Evolutionary conservation across 495 filamentous ascomycete genomes (phyloP).

Genomic region (Aspergillus nanangensis): DNA sequence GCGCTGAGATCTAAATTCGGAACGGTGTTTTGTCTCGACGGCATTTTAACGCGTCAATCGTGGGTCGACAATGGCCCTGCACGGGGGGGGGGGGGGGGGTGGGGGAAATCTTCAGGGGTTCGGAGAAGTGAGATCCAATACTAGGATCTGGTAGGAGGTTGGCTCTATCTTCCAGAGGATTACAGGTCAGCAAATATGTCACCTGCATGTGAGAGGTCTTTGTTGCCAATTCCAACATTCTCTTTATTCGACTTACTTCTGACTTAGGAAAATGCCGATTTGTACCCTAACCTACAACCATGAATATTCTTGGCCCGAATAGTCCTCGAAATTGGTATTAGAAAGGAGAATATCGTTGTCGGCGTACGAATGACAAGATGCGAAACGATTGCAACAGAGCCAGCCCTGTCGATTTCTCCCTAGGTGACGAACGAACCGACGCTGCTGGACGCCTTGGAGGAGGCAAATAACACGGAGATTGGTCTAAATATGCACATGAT

Average conservation of each 20-base stretch:
- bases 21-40: slow-evolving; percentile 36
- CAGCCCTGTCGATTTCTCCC: slow-evolving; percentile 23
- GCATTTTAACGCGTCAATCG: slow-evolving; percentile 33
- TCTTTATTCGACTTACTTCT: not conserved
- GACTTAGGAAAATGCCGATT: not conserved
- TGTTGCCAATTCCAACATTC: no score
- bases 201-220: not conserved
- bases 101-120: slow-evolving; percentile 1
- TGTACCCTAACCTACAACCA: not conserved
- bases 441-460: not conserved
- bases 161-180: no score
- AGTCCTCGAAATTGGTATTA: not conserved
- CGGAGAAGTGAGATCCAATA: not conserved
- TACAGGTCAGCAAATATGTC: not conserved
- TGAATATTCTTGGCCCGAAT: not conserved
- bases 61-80: slow-evolving; percentile 6
- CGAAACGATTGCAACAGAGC: slow-evolving; percentile 17
- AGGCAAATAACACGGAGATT: slow-evolving; percentile 1
- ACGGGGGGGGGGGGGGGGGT: not conserved
- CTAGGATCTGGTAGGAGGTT: no score
- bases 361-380: not conserved
- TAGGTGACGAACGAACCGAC: not conserved
- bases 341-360: not conserved
- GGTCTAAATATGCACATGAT: not conserved
- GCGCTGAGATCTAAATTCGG: slow-evolving; percentile 42